Percentiles rank a stretch among this genome's conserved stretches.
phyloP scores from a whole-genome alignment of 768 basidiomycete genomes.

The Coprinopsis strossmayeri region DNA sequence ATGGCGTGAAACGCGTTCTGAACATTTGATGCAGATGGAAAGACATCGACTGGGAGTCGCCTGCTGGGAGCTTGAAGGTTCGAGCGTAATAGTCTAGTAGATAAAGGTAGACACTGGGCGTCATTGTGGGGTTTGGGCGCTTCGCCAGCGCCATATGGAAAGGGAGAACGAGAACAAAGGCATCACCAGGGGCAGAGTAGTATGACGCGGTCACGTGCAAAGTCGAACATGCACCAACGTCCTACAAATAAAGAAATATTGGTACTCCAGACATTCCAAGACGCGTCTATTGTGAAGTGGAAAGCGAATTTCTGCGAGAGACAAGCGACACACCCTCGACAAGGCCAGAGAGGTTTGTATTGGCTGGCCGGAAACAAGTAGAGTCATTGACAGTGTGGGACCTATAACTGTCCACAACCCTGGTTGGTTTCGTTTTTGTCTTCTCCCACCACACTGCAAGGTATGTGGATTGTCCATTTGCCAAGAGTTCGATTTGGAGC shows the following conservation, averaged over 20 bases:
- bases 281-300: constrained; percentile 13
- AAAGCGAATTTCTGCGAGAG: not conserved
- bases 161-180: not conserved
- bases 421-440: constrained; percentile 14
- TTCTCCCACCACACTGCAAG: too few species aligned
- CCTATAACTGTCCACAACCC: constrained; percentile 46
- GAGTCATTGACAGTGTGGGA: constrained; percentile 34
- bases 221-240: constrained; percentile 50
- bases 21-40: constrained; percentile 25
- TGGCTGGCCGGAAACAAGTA: too few species aligned
- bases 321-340: constrained; percentile 22
- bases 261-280: constrained; percentile 16
- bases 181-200: constrained; percentile 1
- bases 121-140: not conserved
- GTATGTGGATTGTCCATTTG: constrained; percentile 26
- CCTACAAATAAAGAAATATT: constrained; percentile 35
- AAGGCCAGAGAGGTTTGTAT: not conserved
- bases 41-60: constrained; percentile 27
- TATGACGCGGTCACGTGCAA: constrained; percentile 40
- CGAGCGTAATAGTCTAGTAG: constrained; percentile 7
- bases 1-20: constrained; percentile 6
- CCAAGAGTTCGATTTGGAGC: not conserved
- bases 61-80: constrained; percentile 17
- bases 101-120: not conserved
- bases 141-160: not conserved